Base-by-base conservation (phyloP, 495 filamentous ascomycete species). In the Aspergillus leporis region DNA sequence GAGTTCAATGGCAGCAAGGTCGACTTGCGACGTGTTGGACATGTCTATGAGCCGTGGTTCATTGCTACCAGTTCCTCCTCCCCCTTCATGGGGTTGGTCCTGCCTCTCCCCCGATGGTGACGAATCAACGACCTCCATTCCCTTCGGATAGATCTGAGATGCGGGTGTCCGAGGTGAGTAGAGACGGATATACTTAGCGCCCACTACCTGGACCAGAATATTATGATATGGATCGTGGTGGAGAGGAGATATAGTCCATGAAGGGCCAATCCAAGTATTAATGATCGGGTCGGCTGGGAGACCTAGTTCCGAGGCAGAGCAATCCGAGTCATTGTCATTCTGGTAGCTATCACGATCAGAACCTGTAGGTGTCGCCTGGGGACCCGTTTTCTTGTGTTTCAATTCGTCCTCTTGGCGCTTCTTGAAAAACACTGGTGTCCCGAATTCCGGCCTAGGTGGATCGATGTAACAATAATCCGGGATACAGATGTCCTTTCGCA, bases 171-270 rank as follows among this genome's bases (percentile, higher is more conserved):
- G 64, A 0, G 93, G 91, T 4, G 86, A 78, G 72, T 97, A 98
- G 5, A 98, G 78, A 3, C 93, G 80, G 30, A 98, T 77, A 67
- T 97, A 98, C 70, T 98, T 98, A 43, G 84, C 79, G 0, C 94
- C 94, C 0, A 96, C 90, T 0, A 97, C 89, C 68, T 98, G 94
- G 19, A 87, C 85, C 12, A 98, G 82, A 32, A 98, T 84, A 64
- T 98, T 98, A 66, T 97, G 89, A 67, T 97, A 92, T 2, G 92
- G 91, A 66, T 98, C 94, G 21, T 91, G 93, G 70, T 98, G 94
- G 19, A 97, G 73, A 5, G 95, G 94, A 0, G 90, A 95, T 41
- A 97, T 92, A 2, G 94, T 98, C 47, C 86, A 87, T 0, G 85
- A 74, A 0, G 94, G 94, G 0, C 94, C 94, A 54, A 98, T 88